Evolutionary conservation across 495 filamentous ascomycete species (phyloP), one percentile per base, ranked within the genome.

Genomic region (Parathielavia hyrcaniae): DNA sequence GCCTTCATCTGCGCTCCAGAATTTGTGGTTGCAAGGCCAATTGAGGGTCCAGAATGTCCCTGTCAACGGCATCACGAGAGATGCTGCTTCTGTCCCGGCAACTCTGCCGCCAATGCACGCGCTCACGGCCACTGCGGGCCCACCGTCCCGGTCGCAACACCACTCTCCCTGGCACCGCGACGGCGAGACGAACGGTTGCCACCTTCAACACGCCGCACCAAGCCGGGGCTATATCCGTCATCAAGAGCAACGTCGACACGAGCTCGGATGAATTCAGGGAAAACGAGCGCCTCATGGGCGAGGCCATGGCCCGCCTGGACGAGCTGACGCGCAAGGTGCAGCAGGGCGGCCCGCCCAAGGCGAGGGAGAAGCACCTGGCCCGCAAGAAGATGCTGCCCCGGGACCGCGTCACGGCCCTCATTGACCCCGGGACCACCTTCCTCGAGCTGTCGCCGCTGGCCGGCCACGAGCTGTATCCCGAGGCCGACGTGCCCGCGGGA

Each of bases 321-420:
- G 74, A 71, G 45, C 77, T 97, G 51, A 91, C 95, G 46, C 69
- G 71, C 20, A 82, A 77, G 58, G 87, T 89, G 45, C 80, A 86
- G 23, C 75, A 81, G 60, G 93, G 93, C 26, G 93, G 95, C 0
- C 72, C 89, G 0, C 77, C 83, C 61, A 95, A 95, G 66, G 89
- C 95, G 5, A 78, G 88, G 51, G 84, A 96, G 55, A 98, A 97
- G 72, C 93, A 97, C 70, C 68, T 95, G 26, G 82, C 80, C 22
- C 77, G 91, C 41, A 88, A 89, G 51, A 97, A 97, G 78, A 97
- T 98, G 93, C 78, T 98, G 16, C 87, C 90, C 1, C 78, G 93
- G 56, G 95, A 98, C 64, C 86, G 93, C 9, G 81, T 98, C 30
- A 88, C 90, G 0, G 86, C 90, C 1, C 74, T 98, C 53, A 82